Percentiles rank a stretch among this genome's conserved stretches.
These are phyloP conservation scores for Umbelopsis vinacea DNA, from an alignment of 192 early-diverging fungal genomes.

Conservation along the genomic window DNA sequence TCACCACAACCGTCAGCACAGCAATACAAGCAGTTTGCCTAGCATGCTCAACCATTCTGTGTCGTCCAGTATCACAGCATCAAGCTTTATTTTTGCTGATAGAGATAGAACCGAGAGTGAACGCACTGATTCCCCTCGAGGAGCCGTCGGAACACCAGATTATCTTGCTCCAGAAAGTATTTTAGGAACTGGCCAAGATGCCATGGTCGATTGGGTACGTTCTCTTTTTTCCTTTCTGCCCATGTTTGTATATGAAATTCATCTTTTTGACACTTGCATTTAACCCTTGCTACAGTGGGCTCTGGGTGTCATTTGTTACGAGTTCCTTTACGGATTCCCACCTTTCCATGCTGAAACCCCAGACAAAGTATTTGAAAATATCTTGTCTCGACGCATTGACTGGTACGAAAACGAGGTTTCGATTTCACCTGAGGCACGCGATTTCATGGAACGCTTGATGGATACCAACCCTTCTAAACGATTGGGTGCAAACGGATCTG, in stretches of 20 bases:
- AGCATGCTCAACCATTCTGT: conserved; percentile 29
- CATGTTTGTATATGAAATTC: no score
- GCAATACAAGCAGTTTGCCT: conserved; percentile 39
- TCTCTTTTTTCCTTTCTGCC: no score
- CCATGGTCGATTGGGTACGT: conserved; percentile 87
- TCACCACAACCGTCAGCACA: conserved; percentile 28
- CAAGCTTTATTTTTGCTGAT: conserved; percentile 50
- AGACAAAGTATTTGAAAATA: conserved; percentile 83
- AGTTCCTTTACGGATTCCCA: conserved; percentile 82
- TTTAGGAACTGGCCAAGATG: conserved; percentile 80
- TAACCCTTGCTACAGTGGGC: conserved; percentile 89
- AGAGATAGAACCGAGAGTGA: conserved; percentile 48
- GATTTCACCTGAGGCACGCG: conserved; percentile 70
- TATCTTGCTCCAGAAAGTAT: conserved; percentile 90
- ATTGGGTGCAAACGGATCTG: conserved; percentile 72
- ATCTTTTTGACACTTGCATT: no score
- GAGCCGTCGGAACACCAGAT: conserved; percentile 82
- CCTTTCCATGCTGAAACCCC: conserved; percentile 83
- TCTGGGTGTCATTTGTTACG: conserved; percentile 85
- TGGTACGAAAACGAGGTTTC: conserved; percentile 76
- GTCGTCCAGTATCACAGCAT: conserved; percentile 40
- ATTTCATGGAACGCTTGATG: conserved; percentile 81
- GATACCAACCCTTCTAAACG: conserved; percentile 64
- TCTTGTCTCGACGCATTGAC: conserved; percentile 73
- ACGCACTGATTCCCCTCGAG: background rate